Evolutionary conservation across 2,329 filamentous ascomycete species (phyloP).

Genomic region (Coniella lustricola): DNA sequence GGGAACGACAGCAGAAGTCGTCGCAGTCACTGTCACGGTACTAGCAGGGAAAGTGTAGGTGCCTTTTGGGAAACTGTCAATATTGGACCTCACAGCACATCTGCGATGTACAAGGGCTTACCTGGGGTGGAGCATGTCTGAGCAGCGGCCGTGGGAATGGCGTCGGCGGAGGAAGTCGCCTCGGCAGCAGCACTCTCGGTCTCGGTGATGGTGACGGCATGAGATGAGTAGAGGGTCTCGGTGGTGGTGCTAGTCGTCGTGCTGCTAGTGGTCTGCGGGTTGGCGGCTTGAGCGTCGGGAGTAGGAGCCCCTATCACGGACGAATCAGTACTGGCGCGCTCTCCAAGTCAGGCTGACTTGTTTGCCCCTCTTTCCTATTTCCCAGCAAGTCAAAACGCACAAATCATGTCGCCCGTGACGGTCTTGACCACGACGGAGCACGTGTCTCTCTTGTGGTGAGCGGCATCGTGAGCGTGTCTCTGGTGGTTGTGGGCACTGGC

Average conservation of each 20-base stretch:
- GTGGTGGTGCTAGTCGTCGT: constrained; percentile 22
- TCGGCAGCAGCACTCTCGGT: constrained; percentile 28
- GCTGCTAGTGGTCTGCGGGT: constrained; percentile 19
- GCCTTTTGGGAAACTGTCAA: constrained; percentile 24
- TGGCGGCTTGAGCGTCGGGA: constrained; percentile 11
- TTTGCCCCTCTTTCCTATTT: not conserved
- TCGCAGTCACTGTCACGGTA: constrained; percentile 60
- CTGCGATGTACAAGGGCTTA: no score
- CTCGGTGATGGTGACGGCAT: constrained; percentile 28
- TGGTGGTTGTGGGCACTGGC: constrained; percentile 53
- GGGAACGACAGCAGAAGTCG: constrained; percentile 60
- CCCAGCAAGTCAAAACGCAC: constrained; percentile 39
- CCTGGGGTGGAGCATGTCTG: constrained; percentile 55
- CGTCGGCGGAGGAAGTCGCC: constrained; percentile 34
- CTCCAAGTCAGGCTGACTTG: not conserved
- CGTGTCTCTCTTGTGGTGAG: constrained; percentile 49
- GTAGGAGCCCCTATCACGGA: constrained; percentile 12
- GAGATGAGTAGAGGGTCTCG: constrained; percentile 14
- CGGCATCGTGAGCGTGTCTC: constrained; percentile 48
- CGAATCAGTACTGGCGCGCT: constrained; percentile 1
- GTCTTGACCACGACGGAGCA: constrained; percentile 72
- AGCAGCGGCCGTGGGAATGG: constrained; percentile 44
- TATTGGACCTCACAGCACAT: not conserved
- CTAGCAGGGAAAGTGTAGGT: constrained; percentile 70
- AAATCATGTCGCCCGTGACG: constrained; percentile 57